Percentiles rank a stretch among this genome's conserved stretches.
phyloP scores from a whole-genome alignment of 192 early-diverging fungal species.

The Coemansia sp. region DNA sequence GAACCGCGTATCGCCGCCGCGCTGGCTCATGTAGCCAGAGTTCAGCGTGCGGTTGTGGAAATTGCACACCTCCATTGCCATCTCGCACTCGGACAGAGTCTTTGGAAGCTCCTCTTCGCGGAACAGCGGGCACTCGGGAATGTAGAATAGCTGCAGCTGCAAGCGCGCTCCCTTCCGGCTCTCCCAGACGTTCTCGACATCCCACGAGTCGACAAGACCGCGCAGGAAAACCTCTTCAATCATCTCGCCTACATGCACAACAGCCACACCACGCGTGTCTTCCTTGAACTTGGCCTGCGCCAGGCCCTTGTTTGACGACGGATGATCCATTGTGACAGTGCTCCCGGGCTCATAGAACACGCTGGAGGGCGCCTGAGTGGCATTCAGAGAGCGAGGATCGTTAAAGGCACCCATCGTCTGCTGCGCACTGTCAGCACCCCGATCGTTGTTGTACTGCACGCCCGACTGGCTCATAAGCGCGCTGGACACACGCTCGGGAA shows the following conservation, averaged over 20 bases:
- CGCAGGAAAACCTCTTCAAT: conserved; percentile 48
- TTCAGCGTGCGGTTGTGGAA: conserved; percentile 54
- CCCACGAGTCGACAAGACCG: conserved; percentile 50
- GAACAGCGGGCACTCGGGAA: conserved; percentile 50
- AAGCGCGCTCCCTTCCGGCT: conserved; percentile 44
- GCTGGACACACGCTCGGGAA: conserved; percentile 24
- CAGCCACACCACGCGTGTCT: conserved; percentile 52
- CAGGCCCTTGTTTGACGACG: conserved; percentile 32
- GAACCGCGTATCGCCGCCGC: conserved; percentile 53
- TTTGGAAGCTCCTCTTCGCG: conserved; percentile 48
- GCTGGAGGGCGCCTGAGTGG: conserved; percentile 43
- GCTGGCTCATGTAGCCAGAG: conserved; percentile 53
- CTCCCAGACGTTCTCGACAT: conserved; percentile 52
- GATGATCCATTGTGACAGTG: conserved; percentile 3
- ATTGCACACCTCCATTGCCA: conserved; percentile 50
- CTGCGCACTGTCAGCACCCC: conserved; percentile 3
- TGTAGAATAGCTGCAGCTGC: conserved; percentile 53
- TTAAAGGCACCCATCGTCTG: conserved; percentile 12
- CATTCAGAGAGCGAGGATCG: conserved; percentile 41
- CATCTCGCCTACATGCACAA: conserved; percentile 49
- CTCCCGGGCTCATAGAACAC: conserved; percentile 46
- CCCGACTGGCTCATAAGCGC: conserved; percentile 10
- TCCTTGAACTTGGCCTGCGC: conserved; percentile 43
- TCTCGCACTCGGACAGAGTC: conserved; percentile 50
- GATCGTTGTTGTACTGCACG: background rate